phyloP scores from a whole-genome alignment of 2,329 filamentous ascomycete species.

The Diaporthe citri region DNA sequence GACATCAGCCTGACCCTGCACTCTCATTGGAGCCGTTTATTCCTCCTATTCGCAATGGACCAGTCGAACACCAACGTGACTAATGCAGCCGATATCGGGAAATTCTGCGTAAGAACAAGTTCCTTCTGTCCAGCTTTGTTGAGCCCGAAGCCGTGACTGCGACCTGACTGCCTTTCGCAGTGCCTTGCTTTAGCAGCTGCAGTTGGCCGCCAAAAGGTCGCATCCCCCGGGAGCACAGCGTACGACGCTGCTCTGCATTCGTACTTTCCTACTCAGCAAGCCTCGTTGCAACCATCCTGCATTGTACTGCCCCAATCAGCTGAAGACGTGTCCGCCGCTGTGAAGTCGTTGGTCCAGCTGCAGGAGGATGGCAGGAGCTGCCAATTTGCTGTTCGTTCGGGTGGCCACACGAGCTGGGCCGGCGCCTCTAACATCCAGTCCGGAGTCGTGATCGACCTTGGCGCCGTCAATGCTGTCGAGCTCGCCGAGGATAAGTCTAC shows the following conservation, averaged over 20 bases:
- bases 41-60: too few species aligned
- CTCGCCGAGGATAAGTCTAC: background rate
- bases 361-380: background rate
- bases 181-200: constrained; percentile 1
- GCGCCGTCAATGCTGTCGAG: background rate
- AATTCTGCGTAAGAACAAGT: too few species aligned
- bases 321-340: background rate
- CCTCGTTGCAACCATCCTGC: background rate
- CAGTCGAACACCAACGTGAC: too few species aligned
- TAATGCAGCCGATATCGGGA: too few species aligned
- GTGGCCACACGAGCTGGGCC: constrained; percentile 25
- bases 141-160: too few species aligned
- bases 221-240: background rate
- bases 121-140: too few species aligned
- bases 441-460: constrained; percentile 21
- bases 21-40: too few species aligned
- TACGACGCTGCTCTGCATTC: background rate
- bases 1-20: too few species aligned
- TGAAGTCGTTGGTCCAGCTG: background rate
- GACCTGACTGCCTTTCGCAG: background rate
- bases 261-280: constrained; percentile 8
- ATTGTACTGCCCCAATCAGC: background rate
- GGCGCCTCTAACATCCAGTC: background rate
- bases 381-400: constrained; percentile 22
- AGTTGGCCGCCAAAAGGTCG: background rate